These are phyloP conservation scores for Liriodendron chinense DNA, from an alignment of 164 flowering plant genomes.

Conservation along the genomic window DNA sequence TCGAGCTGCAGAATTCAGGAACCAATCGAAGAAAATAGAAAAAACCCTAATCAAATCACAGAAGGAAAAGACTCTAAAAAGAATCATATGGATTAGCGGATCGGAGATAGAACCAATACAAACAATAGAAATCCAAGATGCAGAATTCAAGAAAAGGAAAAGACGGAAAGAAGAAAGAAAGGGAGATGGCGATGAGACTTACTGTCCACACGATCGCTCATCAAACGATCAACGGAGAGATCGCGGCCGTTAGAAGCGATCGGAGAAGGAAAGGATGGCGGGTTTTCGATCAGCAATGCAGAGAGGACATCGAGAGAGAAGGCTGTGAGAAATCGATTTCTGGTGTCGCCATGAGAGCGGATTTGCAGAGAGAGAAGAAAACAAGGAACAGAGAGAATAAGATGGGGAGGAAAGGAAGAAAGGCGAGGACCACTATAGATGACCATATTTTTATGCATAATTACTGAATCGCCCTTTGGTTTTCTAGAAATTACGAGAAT, in stretches of 20 bases:
- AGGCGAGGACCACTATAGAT: not conserved
- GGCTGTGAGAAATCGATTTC: not conserved
- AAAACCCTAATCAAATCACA: not conserved
- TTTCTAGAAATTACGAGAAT: too few relatives aligned
- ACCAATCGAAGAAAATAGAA: not conserved
- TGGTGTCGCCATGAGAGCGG: not conserved
- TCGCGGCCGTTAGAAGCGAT: not conserved
- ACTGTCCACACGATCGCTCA: conserved; percentile 18
- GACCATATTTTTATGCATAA: not conserved
- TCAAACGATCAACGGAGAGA: not conserved
- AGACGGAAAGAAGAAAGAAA: not conserved
- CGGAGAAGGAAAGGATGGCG: not conserved
- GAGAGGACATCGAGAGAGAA: conserved; percentile 5
- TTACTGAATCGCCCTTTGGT: too few relatives aligned
- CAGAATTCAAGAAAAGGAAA: not conserved
- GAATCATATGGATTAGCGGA: not conserved
- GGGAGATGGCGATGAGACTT: conserved; percentile 9
- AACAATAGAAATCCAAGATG: not conserved
- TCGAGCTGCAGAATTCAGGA: not conserved
- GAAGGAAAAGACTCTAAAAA: not conserved
- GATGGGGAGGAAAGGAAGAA: not conserved
- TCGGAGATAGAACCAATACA: not conserved
- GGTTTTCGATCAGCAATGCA: conserved; percentile 24
- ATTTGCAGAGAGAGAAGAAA: not conserved
- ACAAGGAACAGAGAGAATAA: not conserved